Conservation (phyloP, 2,329 filamentous ascomycete genomes). For the Teratosphaeria gauchensis region DNA sequence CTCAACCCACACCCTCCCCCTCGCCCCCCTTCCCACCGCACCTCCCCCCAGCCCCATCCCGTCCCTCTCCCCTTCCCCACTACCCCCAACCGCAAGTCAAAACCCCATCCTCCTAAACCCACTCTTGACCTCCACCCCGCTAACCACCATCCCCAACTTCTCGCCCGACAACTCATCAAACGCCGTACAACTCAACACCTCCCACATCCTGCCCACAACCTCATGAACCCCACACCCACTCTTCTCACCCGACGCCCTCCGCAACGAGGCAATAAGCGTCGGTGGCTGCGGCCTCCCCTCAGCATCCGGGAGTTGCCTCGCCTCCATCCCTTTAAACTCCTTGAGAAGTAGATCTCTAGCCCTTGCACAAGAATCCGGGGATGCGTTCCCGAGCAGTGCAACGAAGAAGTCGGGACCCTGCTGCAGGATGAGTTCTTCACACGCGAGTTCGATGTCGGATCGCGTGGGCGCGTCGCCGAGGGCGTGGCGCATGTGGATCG, state of each 20-base stretch:
- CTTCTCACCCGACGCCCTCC: conserved; percentile 18
- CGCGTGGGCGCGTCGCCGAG: conserved; percentile 13
- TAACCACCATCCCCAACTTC: conserved; percentile 12
- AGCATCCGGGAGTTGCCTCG: conserved; percentile 13
- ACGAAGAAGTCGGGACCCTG: conserved; percentile 22
- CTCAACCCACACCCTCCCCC: not conserved
- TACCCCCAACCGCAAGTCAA: not conserved
- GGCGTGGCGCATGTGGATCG: conserved; percentile 12
- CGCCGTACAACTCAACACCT: conserved; percentile 15
- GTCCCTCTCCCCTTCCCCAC: not conserved
- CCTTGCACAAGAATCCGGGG: too few relatives aligned
- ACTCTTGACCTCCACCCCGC: conserved; percentile 4
- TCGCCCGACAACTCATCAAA: conserved; percentile 19
- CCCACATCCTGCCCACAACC: conserved; percentile 23
- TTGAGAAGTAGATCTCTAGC: conserved; percentile 5
- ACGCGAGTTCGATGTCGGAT: conserved; percentile 24
- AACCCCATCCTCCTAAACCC: conserved; percentile 2
- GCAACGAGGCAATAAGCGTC: conserved; percentile 20
- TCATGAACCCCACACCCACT: conserved; percentile 12
- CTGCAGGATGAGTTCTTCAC: conserved; percentile 24
- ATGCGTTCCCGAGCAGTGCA: conserved; percentile 14
- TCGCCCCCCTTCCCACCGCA: not conserved
- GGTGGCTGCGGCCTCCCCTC: conserved; percentile 13
- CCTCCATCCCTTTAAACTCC: conserved; percentile 18
- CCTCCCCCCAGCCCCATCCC: not conserved